Conservation (phyloP, 2,329 filamentous ascomycete species). For the Paraconiothyrium sp. region DNA sequence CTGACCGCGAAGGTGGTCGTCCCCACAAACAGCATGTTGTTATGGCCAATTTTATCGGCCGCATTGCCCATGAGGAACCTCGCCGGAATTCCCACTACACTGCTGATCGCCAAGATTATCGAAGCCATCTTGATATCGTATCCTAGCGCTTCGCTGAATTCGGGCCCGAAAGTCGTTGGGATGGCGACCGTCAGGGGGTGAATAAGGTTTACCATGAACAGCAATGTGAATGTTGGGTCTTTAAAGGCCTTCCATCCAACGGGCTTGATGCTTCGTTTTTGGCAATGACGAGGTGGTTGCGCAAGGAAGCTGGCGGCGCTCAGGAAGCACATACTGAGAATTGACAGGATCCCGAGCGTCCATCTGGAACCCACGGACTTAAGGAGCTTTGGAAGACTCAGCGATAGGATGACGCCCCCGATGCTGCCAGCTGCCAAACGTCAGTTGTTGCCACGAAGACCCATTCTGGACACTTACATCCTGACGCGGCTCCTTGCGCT, state of each 20-base stretch:
- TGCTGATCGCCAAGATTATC: constrained; percentile 56
- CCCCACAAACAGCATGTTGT: constrained; percentile 58
- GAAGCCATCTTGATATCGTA: constrained; percentile 54
- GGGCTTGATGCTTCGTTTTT: constrained; percentile 47
- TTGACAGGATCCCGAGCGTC: constrained; percentile 56
- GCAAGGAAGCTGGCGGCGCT: constrained; percentile 46
- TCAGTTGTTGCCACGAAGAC: constrained; percentile 3
- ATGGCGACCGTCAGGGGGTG: constrained; percentile 58
- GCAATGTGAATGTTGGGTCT: constrained; percentile 55
- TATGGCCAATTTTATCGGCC: constrained; percentile 59
- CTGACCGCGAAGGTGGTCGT: constrained; percentile 24
- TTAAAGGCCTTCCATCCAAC: constrained; percentile 51
- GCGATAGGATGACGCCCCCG: constrained; percentile 26
- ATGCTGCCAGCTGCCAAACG: constrained; percentile 24
- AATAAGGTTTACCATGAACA: constrained; percentile 47
- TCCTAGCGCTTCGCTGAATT: constrained; percentile 58
- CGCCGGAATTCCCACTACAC: constrained; percentile 57
- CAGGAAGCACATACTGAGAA: constrained; percentile 45
- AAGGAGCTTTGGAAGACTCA: constrained; percentile 51
- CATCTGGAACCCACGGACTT: constrained; percentile 55
- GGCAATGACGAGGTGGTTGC: constrained; percentile 53
- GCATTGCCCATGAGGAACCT: constrained; percentile 57
- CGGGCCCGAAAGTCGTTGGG: constrained; percentile 60
- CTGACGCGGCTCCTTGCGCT: constrained; percentile 30
- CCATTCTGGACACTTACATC: constrained; percentile 18